phyloP scores from a whole-genome alignment of 345 rosid genomes.

The Salix exigua region DNA sequence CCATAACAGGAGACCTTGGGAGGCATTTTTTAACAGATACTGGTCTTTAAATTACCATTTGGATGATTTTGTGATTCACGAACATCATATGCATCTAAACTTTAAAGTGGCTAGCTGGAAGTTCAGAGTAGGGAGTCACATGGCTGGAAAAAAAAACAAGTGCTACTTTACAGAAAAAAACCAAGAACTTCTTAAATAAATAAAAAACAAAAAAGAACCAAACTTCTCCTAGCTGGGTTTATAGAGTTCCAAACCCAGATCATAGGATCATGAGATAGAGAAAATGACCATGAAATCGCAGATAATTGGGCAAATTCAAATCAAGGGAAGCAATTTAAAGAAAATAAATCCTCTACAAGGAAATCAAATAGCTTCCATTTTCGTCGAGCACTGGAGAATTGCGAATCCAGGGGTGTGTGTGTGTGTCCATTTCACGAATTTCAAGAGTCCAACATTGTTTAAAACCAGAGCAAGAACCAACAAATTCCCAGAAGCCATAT shows the following conservation, averaged over 20 bases:
- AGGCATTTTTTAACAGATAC: neutral
- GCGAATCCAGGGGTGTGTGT: no score
- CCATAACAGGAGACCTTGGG: neutral
- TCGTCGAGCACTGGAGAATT: no score
- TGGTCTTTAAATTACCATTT: neutral
- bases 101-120: neutral
- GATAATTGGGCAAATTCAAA: neutral
- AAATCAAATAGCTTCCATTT: no score
- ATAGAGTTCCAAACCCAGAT: constrained; percentile 1
- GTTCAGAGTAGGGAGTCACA: neutral
- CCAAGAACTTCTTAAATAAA: neutral
- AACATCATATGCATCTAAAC: neutral
- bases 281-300: neutral
- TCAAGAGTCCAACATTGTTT: neutral
- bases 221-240: neutral
- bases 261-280: neutral
- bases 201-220: neutral
- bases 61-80: neutral
- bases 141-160: neutral
- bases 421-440: neutral
- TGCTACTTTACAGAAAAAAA: neutral
- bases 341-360: neutral
- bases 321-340: neutral
- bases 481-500: neutral
- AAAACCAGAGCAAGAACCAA: neutral